Conservation (phyloP, 2,329 filamentous ascomycete genomes). For the Byssothecium circinans region DNA sequence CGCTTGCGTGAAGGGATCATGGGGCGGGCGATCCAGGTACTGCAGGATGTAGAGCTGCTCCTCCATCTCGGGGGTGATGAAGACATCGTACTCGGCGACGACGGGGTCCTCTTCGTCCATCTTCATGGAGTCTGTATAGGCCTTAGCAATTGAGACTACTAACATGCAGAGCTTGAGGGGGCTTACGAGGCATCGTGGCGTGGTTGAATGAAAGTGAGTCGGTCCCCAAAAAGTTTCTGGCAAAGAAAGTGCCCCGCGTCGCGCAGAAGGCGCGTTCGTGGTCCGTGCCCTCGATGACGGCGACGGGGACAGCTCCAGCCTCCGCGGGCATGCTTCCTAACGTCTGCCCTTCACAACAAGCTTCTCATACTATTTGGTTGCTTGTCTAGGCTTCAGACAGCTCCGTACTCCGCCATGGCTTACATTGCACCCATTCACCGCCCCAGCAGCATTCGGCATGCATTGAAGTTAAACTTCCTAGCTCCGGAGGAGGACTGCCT, state of each 20-base stretch:
- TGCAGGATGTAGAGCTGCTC: slow-evolving; percentile 72
- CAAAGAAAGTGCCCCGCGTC: slow-evolving; percentile 20
- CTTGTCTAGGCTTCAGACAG: slow-evolving; percentile 12
- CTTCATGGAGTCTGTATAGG: slow-evolving; percentile 21
- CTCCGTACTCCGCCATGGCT: slow-evolving; percentile 63
- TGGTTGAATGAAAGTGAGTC: background rate
- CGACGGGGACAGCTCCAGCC: slow-evolving; percentile 12
- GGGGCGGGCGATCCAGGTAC: slow-evolving; percentile 75
- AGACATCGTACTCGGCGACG: slow-evolving; percentile 72
- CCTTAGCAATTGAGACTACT: slow-evolving; percentile 6
- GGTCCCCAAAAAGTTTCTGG: background rate
- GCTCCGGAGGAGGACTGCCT: slow-evolving; percentile 75
- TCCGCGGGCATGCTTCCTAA: slow-evolving; percentile 18
- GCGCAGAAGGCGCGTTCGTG: slow-evolving; percentile 17
- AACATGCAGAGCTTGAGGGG: too few relatives aligned
- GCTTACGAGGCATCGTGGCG: background rate
- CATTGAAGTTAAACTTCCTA: slow-evolving; percentile 77
- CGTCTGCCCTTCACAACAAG: slow-evolving; percentile 15
- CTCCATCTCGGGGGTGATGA: slow-evolving; percentile 74
- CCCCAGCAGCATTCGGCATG: slow-evolving; percentile 88
- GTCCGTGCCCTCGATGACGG: slow-evolving; percentile 24
- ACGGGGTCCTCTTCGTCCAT: slow-evolving; percentile 52
- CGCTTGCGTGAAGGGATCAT: slow-evolving; percentile 63
- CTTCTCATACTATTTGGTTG: slow-evolving; percentile 1
- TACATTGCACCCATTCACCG: slow-evolving; percentile 93